phyloP scores from a whole-genome alignment of 805 yeast species.

The Nakazawaea peltata region DNA sequence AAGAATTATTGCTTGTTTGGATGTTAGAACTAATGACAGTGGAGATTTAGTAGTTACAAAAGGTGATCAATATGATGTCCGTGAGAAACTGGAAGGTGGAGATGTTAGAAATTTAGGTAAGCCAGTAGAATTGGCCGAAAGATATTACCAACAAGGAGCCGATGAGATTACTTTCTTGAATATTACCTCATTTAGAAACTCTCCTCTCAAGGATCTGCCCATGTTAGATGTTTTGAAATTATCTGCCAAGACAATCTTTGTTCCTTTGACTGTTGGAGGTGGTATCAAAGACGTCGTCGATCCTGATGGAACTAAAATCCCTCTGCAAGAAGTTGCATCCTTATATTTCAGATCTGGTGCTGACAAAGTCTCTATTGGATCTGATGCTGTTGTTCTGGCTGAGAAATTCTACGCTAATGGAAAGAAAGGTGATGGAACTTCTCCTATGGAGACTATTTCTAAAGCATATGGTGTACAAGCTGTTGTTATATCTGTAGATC shows the following conservation, averaged over 20 bases:
- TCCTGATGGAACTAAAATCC: constrained; percentile 68
- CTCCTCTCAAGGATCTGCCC: constrained; percentile 89
- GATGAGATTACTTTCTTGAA: constrained; percentile 94
- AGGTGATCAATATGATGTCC: constrained; percentile 97
- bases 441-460: constrained; percentile 93
- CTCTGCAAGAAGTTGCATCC: constrained; percentile 88
- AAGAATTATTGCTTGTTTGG: constrained; percentile 92
- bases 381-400: constrained; percentile 92
- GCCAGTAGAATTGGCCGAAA: constrained; percentile 90
- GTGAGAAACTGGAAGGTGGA: constrained; percentile 51
- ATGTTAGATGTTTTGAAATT: constrained; percentile 82
- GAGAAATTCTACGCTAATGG: constrained; percentile 65
- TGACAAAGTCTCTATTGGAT: constrained; percentile 96
- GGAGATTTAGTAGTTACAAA: constrained; percentile 98
- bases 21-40: constrained; percentile 88
- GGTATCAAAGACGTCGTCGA: constrained; percentile 90
- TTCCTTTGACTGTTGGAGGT: constrained; percentile 97
- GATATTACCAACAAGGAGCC: constrained; percentile 90
- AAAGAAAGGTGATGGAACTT: constrained; percentile 52
- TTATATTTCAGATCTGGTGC: constrained; percentile 95
- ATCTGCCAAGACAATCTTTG: constrained; percentile 88
- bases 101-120: constrained; percentile 91
- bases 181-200: constrained; percentile 91
- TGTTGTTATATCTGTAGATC: constrained; percentile 97
- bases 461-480: constrained; percentile 93